These are phyloP conservation scores for Backusella luteola DNA, from an alignment of 192 early-diverging fungal species.

Conservation along the genomic window DNA sequence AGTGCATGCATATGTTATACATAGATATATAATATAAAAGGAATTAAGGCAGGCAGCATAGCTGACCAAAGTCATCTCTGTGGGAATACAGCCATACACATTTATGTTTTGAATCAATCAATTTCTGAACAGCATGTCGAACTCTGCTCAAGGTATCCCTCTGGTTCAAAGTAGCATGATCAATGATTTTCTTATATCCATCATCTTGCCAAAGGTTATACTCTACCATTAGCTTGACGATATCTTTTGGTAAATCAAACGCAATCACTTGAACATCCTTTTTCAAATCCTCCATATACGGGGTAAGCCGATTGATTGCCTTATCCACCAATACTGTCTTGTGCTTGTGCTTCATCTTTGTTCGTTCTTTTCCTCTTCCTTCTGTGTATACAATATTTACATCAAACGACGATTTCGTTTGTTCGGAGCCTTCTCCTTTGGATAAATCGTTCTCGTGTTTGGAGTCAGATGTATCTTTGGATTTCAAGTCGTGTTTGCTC, in stretches of 20 bases:
- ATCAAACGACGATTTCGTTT: slow-evolving; percentile 36
- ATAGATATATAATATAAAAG: background rate
- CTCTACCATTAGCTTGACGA: slow-evolving; percentile 53
- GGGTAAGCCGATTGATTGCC: slow-evolving; percentile 55
- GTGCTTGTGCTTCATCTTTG: slow-evolving; percentile 58
- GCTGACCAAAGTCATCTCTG: slow-evolving; percentile 59
- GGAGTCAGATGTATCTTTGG: slow-evolving; percentile 25
- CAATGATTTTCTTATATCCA: slow-evolving; percentile 56
- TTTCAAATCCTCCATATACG: slow-evolving; percentile 53
- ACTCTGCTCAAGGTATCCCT: slow-evolving; percentile 32
- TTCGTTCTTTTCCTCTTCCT: slow-evolving; percentile 43
- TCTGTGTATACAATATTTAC: slow-evolving; percentile 44
- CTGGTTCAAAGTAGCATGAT: slow-evolving; percentile 34
- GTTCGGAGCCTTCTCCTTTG: slow-evolving; percentile 36
- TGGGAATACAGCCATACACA: slow-evolving; percentile 75
- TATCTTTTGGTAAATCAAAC: slow-evolving; percentile 59
- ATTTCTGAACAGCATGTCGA: slow-evolving; percentile 27
- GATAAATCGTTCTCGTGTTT: slow-evolving; percentile 23
- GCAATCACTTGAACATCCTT: slow-evolving; percentile 59
- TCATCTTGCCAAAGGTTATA: slow-evolving; percentile 62
- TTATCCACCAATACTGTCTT: slow-evolving; percentile 56
- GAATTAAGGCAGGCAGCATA: slow-evolving; percentile 42
- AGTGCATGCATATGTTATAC: background rate
- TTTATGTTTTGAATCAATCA: slow-evolving; percentile 33
- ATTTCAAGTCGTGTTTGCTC: slow-evolving; percentile 37